Percentiles rank a stretch among this genome's conserved stretches.
Evolutionary conservation across 2,329 filamentous ascomycete genomes (phyloP).

Genomic region (Biscogniauxia sp.): DNA sequence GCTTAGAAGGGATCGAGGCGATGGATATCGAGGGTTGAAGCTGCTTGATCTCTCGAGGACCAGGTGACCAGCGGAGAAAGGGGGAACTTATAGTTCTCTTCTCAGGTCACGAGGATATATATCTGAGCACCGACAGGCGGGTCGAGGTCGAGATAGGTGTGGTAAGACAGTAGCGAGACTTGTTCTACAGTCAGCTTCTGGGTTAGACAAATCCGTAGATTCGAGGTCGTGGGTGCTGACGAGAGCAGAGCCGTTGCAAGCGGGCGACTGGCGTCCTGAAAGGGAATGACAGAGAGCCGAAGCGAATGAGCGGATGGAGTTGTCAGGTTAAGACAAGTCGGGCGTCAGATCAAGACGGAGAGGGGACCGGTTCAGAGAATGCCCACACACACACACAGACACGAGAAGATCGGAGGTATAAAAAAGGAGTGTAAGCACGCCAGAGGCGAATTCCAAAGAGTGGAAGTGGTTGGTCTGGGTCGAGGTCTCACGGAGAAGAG

Average conservation of each 20-base stretch:
- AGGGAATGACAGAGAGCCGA: constrained; percentile 23
- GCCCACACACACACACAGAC: constrained; percentile 3
- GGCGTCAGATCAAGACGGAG: constrained; percentile 13
- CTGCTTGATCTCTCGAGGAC: background rate
- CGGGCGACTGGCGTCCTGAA: constrained; percentile 32
- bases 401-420: constrained; percentile 20
- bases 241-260: constrained; percentile 19
- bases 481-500: constrained; percentile 26
- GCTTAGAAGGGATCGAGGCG: background rate
- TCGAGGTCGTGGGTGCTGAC: constrained; percentile 21
- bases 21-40: background rate
- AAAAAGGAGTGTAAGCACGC: constrained; percentile 31
- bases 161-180: constrained; percentile 23
- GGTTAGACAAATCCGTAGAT: constrained; percentile 17
- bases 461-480: constrained; percentile 27
- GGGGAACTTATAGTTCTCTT: constrained; percentile 17
- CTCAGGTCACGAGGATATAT: constrained; percentile 11
- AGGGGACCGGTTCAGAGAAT: background rate
- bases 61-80: constrained; percentile 1
- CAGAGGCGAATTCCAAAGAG: constrained; percentile 27
- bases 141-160: constrained; percentile 16
- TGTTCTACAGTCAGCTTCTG: constrained; percentile 17
- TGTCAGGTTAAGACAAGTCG: constrained; percentile 15
- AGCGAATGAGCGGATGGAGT: constrained; percentile 21
- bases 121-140: constrained; percentile 8